Evolutionary conservation across 129 eudicot genomes (phyloP), one percentile per base, ranked within the genome.

Genomic region (Flaveria brownii): DNA sequence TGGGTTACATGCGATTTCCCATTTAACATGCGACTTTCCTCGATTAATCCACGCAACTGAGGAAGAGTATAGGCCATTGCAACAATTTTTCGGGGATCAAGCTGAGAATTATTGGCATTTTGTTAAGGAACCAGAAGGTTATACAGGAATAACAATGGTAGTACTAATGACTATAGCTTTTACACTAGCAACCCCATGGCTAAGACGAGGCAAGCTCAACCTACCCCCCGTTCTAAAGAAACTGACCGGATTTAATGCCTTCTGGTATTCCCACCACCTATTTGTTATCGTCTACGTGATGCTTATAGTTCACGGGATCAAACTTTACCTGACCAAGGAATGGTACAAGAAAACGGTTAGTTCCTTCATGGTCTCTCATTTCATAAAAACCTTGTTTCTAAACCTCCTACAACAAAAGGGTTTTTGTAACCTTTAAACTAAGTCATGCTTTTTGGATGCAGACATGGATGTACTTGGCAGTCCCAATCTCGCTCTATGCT

Each of bases 241-340:
- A 82, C 86, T 95, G n/a, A 95, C 97, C 0, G 97, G 99, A 17
- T 95, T 89, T 77, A 95, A 95, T 68, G 97, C 99, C 61, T 95
- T 95, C 73, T 95, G 97, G 97, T 95, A 95, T 73, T 95, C 99
- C 1, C 99, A 95, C 80, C 99, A 95, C 76, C 85, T 95, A 18
- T 87, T 95, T 25, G 83, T 86, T 68, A 69, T 95, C 22, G 97
- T 95, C 73, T 95, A 95, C 82, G 73, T 74, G 63, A 70, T 90
- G 88, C 90, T 95, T 5, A 56, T 95, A 77, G 78, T 91, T 68
- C 99, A 95, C 68, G 91, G 99, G 28, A 54, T 80, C 52, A 83
- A 78, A 80, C 90, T 95, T 18, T 95, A 86, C 72, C 85, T 95
- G 6, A 93, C 86, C 66, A 90, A 95, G 73, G 72, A 83, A 61